phyloP scores from a whole-genome alignment of 2,329 filamentous ascomycete species.

The Talaromyces verruculosus region DNA sequence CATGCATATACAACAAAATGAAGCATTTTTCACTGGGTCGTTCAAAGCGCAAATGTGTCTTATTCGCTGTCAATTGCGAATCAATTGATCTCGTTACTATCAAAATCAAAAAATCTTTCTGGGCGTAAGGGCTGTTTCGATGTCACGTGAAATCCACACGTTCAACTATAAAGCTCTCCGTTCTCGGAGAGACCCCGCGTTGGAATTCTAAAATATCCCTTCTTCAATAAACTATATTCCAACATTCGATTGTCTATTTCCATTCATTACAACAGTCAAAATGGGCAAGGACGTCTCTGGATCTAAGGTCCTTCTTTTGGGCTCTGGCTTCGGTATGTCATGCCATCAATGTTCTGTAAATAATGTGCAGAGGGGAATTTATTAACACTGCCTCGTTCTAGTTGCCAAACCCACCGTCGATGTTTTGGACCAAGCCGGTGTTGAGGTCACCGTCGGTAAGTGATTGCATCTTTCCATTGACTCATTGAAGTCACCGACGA shows the following conservation, averaged over 20 bases:
- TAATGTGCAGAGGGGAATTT: background rate
- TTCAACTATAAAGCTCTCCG: slow-evolving; percentile 16
- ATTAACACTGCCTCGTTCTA: slow-evolving; percentile 21
- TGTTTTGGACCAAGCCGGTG: slow-evolving; percentile 60
- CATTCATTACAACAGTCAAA: slow-evolving; percentile 23
- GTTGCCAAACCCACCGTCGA: slow-evolving; percentile 66
- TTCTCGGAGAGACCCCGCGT: slow-evolving; percentile 20
- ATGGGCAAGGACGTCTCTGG: slow-evolving; percentile 40
- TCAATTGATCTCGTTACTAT: background rate
- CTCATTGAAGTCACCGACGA: too few relatives aligned
- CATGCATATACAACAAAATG: slow-evolving; percentile 2
- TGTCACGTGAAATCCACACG: slow-evolving; percentile 7
- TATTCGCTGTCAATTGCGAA: slow-evolving; percentile 15
- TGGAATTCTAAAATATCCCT: background rate
- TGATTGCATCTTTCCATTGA: slow-evolving; percentile 20
- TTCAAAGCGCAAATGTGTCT: slow-evolving; percentile 9
- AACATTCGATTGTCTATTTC: background rate
- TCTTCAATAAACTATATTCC: background rate
- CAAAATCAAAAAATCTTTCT: background rate
- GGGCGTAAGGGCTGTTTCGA: background rate
- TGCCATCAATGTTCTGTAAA: background rate
- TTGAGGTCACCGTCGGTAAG: slow-evolving; percentile 66
- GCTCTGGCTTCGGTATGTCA: slow-evolving; percentile 40
- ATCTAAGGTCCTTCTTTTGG: slow-evolving; percentile 41
- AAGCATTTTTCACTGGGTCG: slow-evolving; percentile 10